phyloP scores from a whole-genome alignment of 768 basidiomycete species.

The Boletus sp. region DNA sequence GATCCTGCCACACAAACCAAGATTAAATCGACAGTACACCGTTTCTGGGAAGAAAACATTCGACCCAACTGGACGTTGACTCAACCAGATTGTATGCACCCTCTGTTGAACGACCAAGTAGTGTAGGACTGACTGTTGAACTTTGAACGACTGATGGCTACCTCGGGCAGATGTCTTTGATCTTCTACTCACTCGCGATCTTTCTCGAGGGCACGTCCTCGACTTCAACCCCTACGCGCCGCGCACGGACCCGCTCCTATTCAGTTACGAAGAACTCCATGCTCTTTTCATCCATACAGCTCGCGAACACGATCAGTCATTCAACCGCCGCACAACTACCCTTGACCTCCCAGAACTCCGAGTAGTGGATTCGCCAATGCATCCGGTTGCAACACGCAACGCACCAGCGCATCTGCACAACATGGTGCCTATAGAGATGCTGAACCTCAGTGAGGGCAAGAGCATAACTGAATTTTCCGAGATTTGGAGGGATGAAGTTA shows the following conservation, averaged over 20 bases:
- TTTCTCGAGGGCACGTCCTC: slow-evolving; percentile 72
- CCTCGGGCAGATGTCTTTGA: slow-evolving; percentile 69
- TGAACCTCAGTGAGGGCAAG: slow-evolving; percentile 73
- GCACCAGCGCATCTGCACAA: slow-evolving; percentile 80
- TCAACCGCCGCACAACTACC: neutral
- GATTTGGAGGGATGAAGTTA: slow-evolving; percentile 55
- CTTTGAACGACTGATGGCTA: neutral
- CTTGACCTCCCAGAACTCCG: slow-evolving; percentile 43
- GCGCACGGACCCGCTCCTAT: slow-evolving; percentile 84
- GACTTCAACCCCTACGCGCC: slow-evolving; percentile 90
- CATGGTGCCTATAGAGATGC: slow-evolving; percentile 87
- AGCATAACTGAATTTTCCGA: slow-evolving; percentile 72
- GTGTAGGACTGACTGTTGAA: neutral
- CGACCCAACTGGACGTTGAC: slow-evolving; percentile 51
- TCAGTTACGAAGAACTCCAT: slow-evolving; percentile 74
- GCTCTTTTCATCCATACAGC: slow-evolving; percentile 29
- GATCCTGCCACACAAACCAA: slow-evolving; percentile 50
- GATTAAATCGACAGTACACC: slow-evolving; percentile 48
- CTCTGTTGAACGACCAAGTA: neutral
- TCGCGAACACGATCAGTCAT: neutral
- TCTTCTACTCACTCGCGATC: slow-evolving; percentile 79
- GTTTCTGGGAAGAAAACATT: slow-evolving; percentile 71
- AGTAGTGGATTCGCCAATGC: slow-evolving; percentile 70
- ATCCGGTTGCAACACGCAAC: slow-evolving; percentile 64
- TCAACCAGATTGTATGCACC: slow-evolving; percentile 60